phyloP scores from a whole-genome alignment of 495 filamentous ascomycete genomes.

The Xylaria grammica region DNA sequence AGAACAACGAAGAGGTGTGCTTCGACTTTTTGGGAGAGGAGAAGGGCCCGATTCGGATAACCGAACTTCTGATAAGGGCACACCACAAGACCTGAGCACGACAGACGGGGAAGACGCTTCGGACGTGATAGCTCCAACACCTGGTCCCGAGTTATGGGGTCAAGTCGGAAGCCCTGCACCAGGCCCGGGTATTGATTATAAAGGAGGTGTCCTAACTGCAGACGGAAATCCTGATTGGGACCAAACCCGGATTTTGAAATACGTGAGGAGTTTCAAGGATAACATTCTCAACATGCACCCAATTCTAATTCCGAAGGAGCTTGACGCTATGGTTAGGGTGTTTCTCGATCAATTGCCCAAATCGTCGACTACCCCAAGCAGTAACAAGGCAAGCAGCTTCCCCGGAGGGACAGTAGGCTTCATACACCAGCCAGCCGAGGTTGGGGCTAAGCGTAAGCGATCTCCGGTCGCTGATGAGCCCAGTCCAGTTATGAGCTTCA shows the following conservation, averaged over 20 bases:
- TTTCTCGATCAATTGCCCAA: conserved; percentile 52
- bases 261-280: conserved; percentile 73
- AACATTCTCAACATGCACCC: conserved; percentile 91
- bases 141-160: conserved; percentile 52
- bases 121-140: conserved; percentile 56
- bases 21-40: conserved; percentile 79
- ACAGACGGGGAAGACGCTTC: conserved; percentile 47
- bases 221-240: conserved; percentile 71
- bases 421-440: conserved; percentile 40
- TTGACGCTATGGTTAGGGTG: conserved; percentile 54
- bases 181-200: conserved; percentile 41
- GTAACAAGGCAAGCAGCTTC: conserved; percentile 24
- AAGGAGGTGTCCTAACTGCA: conserved; percentile 57
- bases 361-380: conserved; percentile 27
- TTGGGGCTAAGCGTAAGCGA: conserved; percentile 65
- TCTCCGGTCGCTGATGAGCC: conserved; percentile 47
- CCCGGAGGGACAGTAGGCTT: conserved; percentile 35
- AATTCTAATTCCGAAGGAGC: conserved; percentile 64
- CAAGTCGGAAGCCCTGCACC: conserved; percentile 54
- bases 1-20: conserved; percentile 76
- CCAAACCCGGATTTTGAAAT: conserved; percentile 61
- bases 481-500: conserved; percentile 39
- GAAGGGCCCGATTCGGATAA: conserved; percentile 64
- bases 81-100: conserved; percentile 37
- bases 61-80: conserved; percentile 42